phyloP scores from a whole-genome alignment of 2,329 filamentous ascomycete species.

The Exophiala oligosperma region DNA sequence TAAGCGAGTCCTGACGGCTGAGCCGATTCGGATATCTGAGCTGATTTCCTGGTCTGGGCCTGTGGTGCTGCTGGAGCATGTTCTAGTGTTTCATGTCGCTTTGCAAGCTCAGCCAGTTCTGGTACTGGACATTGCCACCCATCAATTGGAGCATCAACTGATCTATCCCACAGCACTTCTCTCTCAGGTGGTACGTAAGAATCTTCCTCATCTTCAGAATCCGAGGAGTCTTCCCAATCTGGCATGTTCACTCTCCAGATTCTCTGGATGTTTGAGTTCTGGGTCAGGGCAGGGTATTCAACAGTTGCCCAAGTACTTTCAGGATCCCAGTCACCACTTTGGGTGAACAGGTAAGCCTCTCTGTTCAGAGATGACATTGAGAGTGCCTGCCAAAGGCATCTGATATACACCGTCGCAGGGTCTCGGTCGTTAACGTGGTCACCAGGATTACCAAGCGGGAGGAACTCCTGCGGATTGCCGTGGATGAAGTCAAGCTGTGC shows the following conservation, averaged over 20 bases:
- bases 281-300: neutral
- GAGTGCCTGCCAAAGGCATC: constrained; percentile 2
- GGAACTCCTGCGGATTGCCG: too few relatives aligned
- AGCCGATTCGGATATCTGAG: too few relatives aligned
- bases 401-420: neutral
- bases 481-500: too few relatives aligned
- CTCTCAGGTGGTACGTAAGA: neutral
- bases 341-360: constrained; percentile 8
- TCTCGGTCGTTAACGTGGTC: neutral
- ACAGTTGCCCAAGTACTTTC: neutral
- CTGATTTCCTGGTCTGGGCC: too few relatives aligned
- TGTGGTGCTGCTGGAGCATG: too few relatives aligned
- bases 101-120: too few relatives aligned
- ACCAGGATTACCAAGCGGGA: too few relatives aligned
- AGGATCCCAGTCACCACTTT: neutral
- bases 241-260: constrained; percentile 7
- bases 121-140: too few relatives aligned
- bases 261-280: constrained; percentile 7
- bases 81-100: too few relatives aligned
- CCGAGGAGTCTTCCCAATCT: neutral
- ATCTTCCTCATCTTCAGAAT: too few relatives aligned
- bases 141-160: too few relatives aligned
- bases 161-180: constrained; percentile 1
- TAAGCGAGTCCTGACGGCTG: too few relatives aligned
- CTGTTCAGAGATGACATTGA: neutral